A percentile compares a stretch with the other conserved stretches of the same genome.
These are phyloP conservation scores for Solanum etuberosum DNA, from an alignment of 257 asterid species.

Conservation along the genomic window DNA sequence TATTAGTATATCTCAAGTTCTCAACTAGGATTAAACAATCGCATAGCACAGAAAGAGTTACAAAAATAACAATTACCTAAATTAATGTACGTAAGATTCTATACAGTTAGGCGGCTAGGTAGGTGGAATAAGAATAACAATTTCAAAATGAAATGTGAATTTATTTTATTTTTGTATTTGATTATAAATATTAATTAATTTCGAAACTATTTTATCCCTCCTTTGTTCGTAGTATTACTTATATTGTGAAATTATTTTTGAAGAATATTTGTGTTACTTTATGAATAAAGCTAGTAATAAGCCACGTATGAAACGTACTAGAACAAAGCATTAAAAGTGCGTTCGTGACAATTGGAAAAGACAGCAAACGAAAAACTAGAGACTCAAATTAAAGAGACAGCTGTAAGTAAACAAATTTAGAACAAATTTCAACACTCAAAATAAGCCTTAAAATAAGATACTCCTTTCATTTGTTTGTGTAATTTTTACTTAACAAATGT, in stretches of 20 bases:
- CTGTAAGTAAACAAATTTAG: background rate
- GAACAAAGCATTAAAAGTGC: background rate
- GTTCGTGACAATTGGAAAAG: background rate
- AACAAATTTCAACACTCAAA: background rate
- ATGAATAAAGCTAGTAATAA: background rate
- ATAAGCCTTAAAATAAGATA: background rate
- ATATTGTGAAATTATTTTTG: background rate
- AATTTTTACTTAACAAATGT: too few species aligned
- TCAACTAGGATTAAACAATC: background rate
- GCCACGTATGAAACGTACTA: background rate
- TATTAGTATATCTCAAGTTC: background rate
- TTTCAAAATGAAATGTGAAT: background rate
- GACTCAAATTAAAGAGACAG: background rate
- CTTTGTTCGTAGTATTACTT: background rate
- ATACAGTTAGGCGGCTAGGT: background rate
- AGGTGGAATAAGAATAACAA: background rate
- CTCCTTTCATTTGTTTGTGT: too few species aligned
- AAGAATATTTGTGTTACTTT: background rate
- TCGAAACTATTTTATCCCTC: too few species aligned
- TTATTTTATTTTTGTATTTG: background rate
- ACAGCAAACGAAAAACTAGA: background rate
- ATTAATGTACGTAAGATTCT: background rate
- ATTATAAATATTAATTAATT: background rate
- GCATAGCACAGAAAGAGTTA: background rate
- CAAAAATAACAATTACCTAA: background rate